Evolutionary conservation across 495 filamentous ascomycete species (phyloP).

Genomic region (Hypomontagnella submonticulosa): DNA sequence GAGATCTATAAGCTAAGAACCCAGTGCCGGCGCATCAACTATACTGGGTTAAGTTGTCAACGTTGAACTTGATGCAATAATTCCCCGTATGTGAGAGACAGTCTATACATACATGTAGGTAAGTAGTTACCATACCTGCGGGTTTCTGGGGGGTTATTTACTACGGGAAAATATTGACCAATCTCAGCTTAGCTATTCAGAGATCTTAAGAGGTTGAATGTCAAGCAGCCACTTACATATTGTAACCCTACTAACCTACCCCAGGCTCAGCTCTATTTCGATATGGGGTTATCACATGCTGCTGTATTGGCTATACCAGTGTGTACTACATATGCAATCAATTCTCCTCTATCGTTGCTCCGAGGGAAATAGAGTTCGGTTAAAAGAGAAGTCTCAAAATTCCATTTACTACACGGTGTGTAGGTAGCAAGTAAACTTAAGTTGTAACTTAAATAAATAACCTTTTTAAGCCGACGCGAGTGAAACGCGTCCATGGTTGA

Average conservation of each 20-base stretch:
- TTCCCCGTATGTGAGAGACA: conserved; percentile 15
- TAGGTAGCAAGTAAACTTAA: too few species aligned
- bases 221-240: conserved; percentile 4
- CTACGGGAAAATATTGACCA: conserved; percentile 30
- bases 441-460: conserved; percentile 27
- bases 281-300: conserved; percentile 27
- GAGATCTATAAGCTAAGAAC: neutral
- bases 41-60: neutral
- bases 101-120: neutral
- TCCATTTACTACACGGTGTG: neutral
- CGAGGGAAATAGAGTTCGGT: neutral
- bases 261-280: conserved; percentile 4
- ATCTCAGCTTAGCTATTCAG: conserved; percentile 13
- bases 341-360: neutral
- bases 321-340: neutral
- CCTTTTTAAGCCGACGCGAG: conserved; percentile 31
- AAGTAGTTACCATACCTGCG: conserved; percentile 31
- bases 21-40: neutral
- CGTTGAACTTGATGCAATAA: conserved; percentile 1
- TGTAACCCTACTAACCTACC: conserved; percentile 13
- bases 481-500: conserved; percentile 24
- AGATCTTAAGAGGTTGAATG: conserved; percentile 20
- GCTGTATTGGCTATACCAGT: conserved; percentile 6
- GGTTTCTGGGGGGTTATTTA: conserved; percentile 18
- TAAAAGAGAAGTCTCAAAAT: neutral